A percentile compares a stretch with the other conserved stretches of the same genome.
phyloP scores from a whole-genome alignment of 78 protist species.

The Dictyostelium discoideum region dicty_2.7 NC_007090.3:2210001-2210500 shows the following conservation, averaged over 20 bases:
- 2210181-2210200: slow-evolving; percentile 88
- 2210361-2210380: too few species aligned
- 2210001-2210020: slow-evolving; percentile 93
- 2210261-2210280: background rate
- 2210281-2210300: too few species aligned
- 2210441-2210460: slow-evolving; percentile 88
- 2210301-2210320: too few species aligned
- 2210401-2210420: slow-evolving; percentile 93
- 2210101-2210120: slow-evolving; percentile 95
- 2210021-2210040: slow-evolving; percentile 89
- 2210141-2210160: slow-evolving; percentile 97
- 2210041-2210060: slow-evolving; percentile 96
- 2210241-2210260: too few species aligned
- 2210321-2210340: background rate
- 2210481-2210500: slow-evolving; percentile 89
- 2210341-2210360: too few species aligned
- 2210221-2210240: slow-evolving; percentile 17
- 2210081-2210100: slow-evolving; percentile 95
- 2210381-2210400: slow-evolving; percentile 1
- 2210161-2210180: slow-evolving; percentile 96
- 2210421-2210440: slow-evolving; percentile 96
- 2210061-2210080: slow-evolving; percentile 96
- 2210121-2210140: slow-evolving; percentile 92
- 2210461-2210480: slow-evolving; percentile 94
- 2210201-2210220: slow-evolving; percentile 85